A percentile compares a stretch with the other conserved stretches of the same genome.
Evolutionary conservation across 495 filamentous ascomycete species (phyloP).

Genomic region (Penicillium bovifimosum): DNA sequence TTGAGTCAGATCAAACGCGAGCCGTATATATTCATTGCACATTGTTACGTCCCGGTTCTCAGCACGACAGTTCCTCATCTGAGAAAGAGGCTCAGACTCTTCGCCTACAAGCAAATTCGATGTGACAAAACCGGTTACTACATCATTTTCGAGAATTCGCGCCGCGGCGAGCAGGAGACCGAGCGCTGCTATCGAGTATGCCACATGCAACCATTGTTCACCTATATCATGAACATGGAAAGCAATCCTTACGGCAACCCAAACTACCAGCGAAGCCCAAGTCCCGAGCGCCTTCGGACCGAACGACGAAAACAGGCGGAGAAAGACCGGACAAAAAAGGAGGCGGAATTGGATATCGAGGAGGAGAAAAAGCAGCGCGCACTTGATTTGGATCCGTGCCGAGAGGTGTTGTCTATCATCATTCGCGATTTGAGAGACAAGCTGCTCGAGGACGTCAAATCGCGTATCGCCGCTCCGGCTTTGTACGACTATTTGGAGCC

Average conservation of each 20-base stretch:
- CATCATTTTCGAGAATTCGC: conserved; percentile 75
- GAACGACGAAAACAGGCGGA: conserved; percentile 54
- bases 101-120: conserved; percentile 68
- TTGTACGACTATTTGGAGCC: conserved; percentile 83
- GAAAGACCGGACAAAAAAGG: conserved; percentile 52
- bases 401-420: conserved; percentile 70
- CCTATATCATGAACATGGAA: conserved; percentile 89
- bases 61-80: conserved; percentile 76
- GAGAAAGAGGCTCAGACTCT: conserved; percentile 76
- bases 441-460: conserved; percentile 78
- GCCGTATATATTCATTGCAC: conserved; percentile 89
- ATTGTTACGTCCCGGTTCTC: conserved; percentile 83
- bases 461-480: conserved; percentile 73
- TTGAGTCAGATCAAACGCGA: conserved; percentile 64
- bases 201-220: conserved; percentile 77
- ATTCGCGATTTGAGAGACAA: conserved; percentile 77
- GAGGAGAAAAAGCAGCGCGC: conserved; percentile 82
- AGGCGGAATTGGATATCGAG: conserved; percentile 72
- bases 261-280: conserved; percentile 58
- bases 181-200: conserved; percentile 67
- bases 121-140: conserved; percentile 85
- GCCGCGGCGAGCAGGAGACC: conserved; percentile 70
- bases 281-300: conserved; percentile 44
- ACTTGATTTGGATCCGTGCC: conserved; percentile 77
- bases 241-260: conserved; percentile 65